phyloP scores from a whole-genome alignment of 73 alveolate genomes.

The Symbiodinium natans region DNA sequence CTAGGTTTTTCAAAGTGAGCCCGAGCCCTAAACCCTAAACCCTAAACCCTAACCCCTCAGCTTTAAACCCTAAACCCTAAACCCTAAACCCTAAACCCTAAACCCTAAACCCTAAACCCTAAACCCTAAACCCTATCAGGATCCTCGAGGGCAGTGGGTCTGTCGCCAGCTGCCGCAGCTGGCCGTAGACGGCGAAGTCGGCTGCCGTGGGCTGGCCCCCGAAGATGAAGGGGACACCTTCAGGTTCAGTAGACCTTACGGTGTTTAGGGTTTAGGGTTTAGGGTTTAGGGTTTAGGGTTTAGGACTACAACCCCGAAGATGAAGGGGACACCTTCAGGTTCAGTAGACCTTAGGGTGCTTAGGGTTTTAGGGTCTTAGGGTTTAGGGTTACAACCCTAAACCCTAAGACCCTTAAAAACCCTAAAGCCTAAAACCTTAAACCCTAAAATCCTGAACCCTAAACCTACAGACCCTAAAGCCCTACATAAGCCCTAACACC shows the following conservation, averaged over 20 bases:
- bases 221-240: background rate
- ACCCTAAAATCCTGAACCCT: no score
- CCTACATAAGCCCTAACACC: no score
- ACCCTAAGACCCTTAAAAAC: background rate
- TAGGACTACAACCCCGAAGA: background rate
- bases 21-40: no score
- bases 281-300: background rate
- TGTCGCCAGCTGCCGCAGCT: constrained; percentile 10
- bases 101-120: background rate
- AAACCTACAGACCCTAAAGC: no score
- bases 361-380: background rate
- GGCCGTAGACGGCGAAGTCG: constrained; percentile 16
- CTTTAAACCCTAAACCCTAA: no score
- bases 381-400: background rate
- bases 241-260: background rate
- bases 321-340: background rate
- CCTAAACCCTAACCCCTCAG: no score
- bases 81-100: no score
- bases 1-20: no score
- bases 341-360: background rate
- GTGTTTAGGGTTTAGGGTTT: background rate
- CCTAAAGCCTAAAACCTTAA: background rate
- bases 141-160: constrained; percentile 2
- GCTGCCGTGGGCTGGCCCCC: background rate
- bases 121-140: background rate